A percentile compares a stretch with the other conserved stretches of the same genome.
Evolutionary conservation across 78 protist genomes (phyloP).

Genomic region (Cavenderia fasciculata): DNA sequence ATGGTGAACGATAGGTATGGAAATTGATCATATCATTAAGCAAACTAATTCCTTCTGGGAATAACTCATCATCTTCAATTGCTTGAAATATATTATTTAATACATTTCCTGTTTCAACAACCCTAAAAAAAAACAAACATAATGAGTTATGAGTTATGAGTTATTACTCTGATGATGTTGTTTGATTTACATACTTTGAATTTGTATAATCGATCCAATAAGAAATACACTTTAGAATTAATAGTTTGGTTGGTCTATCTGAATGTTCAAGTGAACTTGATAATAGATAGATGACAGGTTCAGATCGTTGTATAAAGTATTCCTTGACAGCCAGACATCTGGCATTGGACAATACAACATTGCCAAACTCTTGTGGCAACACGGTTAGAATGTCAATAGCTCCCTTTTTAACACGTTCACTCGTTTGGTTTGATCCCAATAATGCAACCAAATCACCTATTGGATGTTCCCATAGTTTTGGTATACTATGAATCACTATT

Average conservation of each 20-base stretch:
- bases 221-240: constrained; percentile 36
- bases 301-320: not conserved
- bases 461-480: constrained; percentile 48
- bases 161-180: not conserved
- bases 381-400: constrained; percentile 30
- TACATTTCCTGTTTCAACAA: constrained; percentile 3
- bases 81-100: constrained; percentile 12
- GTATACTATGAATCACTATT: constrained; percentile 34
- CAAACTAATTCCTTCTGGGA: constrained; percentile 16
- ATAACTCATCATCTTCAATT: not conserved
- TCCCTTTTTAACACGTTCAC: not conserved
- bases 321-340: constrained; percentile 37
- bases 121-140: constrained; percentile 8
- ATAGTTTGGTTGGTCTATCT: constrained; percentile 10
- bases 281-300: not conserved
- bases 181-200: constrained; percentile 41
- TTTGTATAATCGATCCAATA: constrained; percentile 41
- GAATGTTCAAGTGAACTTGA: constrained; percentile 2
- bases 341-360: constrained; percentile 27
- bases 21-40: constrained; percentile 63
- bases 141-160: too few species aligned
- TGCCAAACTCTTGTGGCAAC: constrained; percentile 67
- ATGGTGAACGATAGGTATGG: constrained; percentile 36
- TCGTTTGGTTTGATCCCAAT: constrained; percentile 8
- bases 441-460: constrained; percentile 12